Evolutionary conservation across 768 basidiomycete species (phyloP), one percentile per base, ranked within the genome.

Genomic region (Mycena galericulata): DNA sequence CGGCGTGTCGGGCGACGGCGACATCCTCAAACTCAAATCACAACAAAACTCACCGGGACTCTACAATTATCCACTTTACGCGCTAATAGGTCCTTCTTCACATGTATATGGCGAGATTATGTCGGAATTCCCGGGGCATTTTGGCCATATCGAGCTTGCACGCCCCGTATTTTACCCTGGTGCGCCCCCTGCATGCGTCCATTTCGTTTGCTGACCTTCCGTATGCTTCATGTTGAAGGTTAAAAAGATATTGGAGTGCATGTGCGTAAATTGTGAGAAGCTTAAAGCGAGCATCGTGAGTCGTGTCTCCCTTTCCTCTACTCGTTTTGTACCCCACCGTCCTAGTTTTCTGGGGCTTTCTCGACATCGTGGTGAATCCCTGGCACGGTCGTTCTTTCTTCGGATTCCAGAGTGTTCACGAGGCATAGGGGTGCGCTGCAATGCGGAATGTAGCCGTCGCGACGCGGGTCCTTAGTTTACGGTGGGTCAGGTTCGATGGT

Each of bases 31-130:
- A n/a, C 45, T 65, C 62, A 69, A 69, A 60, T 60, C 62, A 55
- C n/a, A 27, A 32, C 62, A 72, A 68, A 72, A 72, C 70, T 68
- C 67, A 68, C 47, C 41, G 40, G 58, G 58, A 61, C 70, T 53
- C 59, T 27, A 17, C 63, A 41, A 57, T 40, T 59, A 50, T n/a
- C 57, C 18, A 57, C 53, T 50, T 40, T 56, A 55, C 70, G 56
- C 70, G 62, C 67, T 65, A 72, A 72, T 72, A 65, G 67, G n/a
- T 26, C 59, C 34, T 38, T 55, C 79, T 97, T 97, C 84, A 99
- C 99, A 84, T 99, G 98, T 79, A 30, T 99, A 98, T 79, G 97
- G 96, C 72, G 98, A 99, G 87, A 97, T 96, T n/a, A 98, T 99
- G 97, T 92, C 96, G 20, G 98, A 99, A 79, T 99, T 97, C 83